Conservation (phyloP, 805 yeast species). For the Starmerella vaccinii region DNA sequence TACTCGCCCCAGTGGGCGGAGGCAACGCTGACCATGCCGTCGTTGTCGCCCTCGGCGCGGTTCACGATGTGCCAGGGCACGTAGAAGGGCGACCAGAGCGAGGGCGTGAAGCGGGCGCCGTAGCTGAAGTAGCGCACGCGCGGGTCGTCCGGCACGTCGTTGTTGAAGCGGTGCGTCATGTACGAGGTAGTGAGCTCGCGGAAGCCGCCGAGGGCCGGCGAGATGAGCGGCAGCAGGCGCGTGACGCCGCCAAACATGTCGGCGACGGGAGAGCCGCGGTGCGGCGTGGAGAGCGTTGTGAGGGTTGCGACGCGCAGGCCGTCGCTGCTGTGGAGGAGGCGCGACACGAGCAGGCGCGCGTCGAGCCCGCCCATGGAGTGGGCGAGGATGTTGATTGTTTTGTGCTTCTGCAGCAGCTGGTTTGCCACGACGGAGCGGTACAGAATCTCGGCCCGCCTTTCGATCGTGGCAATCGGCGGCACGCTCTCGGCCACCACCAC, state of each 20-base stretch:
- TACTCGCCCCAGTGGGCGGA: slow-evolving; percentile 80
- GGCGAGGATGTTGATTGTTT: slow-evolving; percentile 61
- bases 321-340: slow-evolving; percentile 35
- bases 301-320: slow-evolving; percentile 54
- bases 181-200: slow-evolving; percentile 53
- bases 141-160: slow-evolving; percentile 43
- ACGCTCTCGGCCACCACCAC: slow-evolving; percentile 64
- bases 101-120: slow-evolving; percentile 64
- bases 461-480: slow-evolving; percentile 70
- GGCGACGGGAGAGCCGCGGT: slow-evolving; percentile 75
- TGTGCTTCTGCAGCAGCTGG: background rate
- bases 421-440: slow-evolving; percentile 40
- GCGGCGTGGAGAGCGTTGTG: slow-evolving; percentile 84
- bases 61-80: slow-evolving; percentile 57
- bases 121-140: slow-evolving; percentile 66
- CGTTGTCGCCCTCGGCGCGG: slow-evolving; percentile 49
- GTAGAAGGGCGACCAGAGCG: slow-evolving; percentile 50
- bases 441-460: slow-evolving; percentile 52
- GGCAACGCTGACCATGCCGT: slow-evolving; percentile 72
- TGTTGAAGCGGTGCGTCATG: slow-evolving; percentile 44
- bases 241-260: slow-evolving; percentile 43
- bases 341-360: slow-evolving; percentile 61
- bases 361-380: slow-evolving; percentile 96
- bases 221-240: slow-evolving; percentile 19
- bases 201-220: slow-evolving; percentile 35